Conservation (phyloP, 2,329 filamentous ascomycete species). For the Clarireedia sp. region DNA sequence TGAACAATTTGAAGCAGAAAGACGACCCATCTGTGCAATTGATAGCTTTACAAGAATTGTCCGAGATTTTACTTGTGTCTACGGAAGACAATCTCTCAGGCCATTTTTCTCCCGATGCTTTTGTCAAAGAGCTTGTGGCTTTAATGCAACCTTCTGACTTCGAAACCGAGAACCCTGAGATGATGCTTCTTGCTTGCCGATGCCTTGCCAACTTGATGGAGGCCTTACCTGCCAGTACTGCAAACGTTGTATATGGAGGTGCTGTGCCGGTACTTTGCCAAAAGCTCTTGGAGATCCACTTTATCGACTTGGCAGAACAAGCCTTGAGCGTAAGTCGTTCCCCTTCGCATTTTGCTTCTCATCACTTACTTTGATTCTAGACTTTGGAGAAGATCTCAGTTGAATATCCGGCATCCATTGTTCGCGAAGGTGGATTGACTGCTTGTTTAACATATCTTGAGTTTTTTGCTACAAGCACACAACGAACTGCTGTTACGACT, state of each 20-base stretch:
- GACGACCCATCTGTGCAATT: constrained; percentile 82
- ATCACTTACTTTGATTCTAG: constrained; percentile 28
- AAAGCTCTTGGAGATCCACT: constrained; percentile 91
- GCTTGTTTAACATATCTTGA: constrained; percentile 95
- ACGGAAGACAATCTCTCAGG: constrained; percentile 95
- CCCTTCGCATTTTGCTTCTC: neutral
- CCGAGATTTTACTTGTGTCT: constrained; percentile 85
- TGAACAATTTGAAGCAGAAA: constrained; percentile 69
- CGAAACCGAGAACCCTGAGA: constrained; percentile 89
- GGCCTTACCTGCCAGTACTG: constrained; percentile 82
- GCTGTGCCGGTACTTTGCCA: constrained; percentile 91
- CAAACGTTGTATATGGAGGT: constrained; percentile 94
- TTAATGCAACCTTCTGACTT: constrained; percentile 89
- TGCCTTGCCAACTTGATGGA: constrained; percentile 98
- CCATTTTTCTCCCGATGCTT: constrained; percentile 88
- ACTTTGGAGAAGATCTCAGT: constrained; percentile 96
- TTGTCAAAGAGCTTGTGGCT: constrained; percentile 85
- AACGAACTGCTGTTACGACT: constrained; percentile 92
- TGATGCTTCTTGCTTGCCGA: constrained; percentile 93
- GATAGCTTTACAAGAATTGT: constrained; percentile 86
- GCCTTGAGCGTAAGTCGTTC: constrained; percentile 63
- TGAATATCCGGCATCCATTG: constrained; percentile 90
- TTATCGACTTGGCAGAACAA: constrained; percentile 95
- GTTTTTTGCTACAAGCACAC: constrained; percentile 95
- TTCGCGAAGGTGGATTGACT: constrained; percentile 87